Percentiles rank a stretch among this genome's conserved stretches.
Conservation (phyloP, 176 grass and related monocot genomes). For the Urochloa ruziziensis region DNA sequence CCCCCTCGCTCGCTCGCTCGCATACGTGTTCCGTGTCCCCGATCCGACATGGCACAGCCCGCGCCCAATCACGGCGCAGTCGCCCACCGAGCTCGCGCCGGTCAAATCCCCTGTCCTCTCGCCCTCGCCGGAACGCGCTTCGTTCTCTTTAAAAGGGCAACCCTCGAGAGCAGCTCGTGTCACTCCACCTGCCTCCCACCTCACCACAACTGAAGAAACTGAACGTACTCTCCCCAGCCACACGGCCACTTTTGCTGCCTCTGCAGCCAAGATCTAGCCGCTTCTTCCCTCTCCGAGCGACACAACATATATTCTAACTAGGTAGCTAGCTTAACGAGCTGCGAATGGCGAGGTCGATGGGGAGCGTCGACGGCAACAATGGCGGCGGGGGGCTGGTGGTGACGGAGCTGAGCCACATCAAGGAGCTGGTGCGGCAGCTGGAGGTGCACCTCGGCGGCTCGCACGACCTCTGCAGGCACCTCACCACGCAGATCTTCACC, state of each 20-base stretch:
- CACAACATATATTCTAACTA: not conserved
- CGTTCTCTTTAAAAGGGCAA: not conserved
- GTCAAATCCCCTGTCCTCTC: not conserved
- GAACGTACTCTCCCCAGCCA: not conserved
- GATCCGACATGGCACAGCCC: not conserved
- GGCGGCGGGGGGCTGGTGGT: constrained; percentile 30
- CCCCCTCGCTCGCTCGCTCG: not conserved
- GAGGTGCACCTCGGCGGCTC: constrained; percentile 34
- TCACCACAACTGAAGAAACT: not conserved
- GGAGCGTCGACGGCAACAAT: constrained; percentile 24
- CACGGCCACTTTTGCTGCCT: not conserved
- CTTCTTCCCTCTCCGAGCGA: too few species aligned
- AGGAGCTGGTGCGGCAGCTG: constrained; percentile 52
- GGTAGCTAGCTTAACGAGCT: not conserved
- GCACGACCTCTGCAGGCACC: constrained; percentile 43
- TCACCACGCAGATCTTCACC: constrained; percentile 48
- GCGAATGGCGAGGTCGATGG: constrained; percentile 22
- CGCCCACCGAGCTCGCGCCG: not conserved
- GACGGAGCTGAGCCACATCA: constrained; percentile 49
- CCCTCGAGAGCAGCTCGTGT: not conserved
- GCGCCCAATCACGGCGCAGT: constrained; percentile 6
- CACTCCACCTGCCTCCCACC: not conserved
- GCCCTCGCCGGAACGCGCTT: constrained; percentile 12
- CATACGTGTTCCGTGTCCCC: not conserved
- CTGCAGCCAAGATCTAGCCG: not conserved